These are phyloP conservation scores for Cercospora sp. DNA, from an alignment of 2,329 filamentous ascomycete genomes.

Conservation along the genomic window DNA sequence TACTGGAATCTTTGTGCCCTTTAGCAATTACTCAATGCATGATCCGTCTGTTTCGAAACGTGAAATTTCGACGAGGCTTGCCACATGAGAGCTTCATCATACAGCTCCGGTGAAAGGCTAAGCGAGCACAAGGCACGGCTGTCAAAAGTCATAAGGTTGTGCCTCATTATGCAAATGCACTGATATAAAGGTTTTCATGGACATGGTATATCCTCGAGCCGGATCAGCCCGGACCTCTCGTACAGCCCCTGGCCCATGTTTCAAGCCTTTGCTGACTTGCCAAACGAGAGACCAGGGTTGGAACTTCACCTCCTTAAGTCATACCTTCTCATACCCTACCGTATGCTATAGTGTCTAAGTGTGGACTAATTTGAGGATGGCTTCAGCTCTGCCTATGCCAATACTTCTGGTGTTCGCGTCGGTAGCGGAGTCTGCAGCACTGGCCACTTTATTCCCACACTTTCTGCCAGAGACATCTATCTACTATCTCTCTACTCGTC, in stretches of 20 bases:
- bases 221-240: neutral
- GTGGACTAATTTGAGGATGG: too few relatives aligned
- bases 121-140: too few relatives aligned
- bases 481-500: slow-evolving; percentile 20
- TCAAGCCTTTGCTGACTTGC: neutral
- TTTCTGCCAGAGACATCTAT: neutral
- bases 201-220: neutral
- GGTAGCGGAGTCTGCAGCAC: neutral
- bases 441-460: neutral
- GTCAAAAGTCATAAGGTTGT: too few relatives aligned
- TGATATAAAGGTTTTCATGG: too few relatives aligned
- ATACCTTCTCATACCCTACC: neutral
- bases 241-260: neutral
- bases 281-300: neutral
- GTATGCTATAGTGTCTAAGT: neutral
- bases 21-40: too few relatives aligned
- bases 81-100: too few relatives aligned
- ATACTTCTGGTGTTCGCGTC: neutral
- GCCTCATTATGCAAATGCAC: too few relatives aligned
- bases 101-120: too few relatives aligned
- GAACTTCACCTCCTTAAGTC: neutral
- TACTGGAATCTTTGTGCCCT: too few relatives aligned
- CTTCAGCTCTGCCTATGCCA: neutral
- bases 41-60: too few relatives aligned
- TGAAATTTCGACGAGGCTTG: too few relatives aligned